Conservation (phyloP, 2,329 filamentous ascomycete species). For the Cladosporium sp. region DNA sequence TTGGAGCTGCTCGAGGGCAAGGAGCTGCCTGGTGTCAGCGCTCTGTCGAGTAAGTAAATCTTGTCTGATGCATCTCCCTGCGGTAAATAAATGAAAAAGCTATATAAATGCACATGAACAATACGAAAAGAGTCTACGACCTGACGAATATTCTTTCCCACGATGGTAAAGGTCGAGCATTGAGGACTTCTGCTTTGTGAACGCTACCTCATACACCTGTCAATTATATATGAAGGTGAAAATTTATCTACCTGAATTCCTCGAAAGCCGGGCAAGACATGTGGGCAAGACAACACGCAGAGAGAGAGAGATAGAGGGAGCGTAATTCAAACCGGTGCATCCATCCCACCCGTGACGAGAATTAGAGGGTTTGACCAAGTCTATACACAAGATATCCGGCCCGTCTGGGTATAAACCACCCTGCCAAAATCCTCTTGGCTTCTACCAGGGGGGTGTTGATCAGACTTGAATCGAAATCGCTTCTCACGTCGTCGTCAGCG, state of each 20-base stretch:
- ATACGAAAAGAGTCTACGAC: background rate
- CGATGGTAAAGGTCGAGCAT: background rate
- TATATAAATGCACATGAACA: slow-evolving; percentile 1
- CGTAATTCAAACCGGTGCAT: too few relatives aligned
- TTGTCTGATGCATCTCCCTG: background rate
- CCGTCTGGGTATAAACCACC: background rate
- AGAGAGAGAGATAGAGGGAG: background rate
- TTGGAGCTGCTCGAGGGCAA: slow-evolving; percentile 98
- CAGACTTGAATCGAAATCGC: background rate
- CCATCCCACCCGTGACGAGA: background rate
- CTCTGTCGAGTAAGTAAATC: slow-evolving; percentile 72
- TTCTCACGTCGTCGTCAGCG: slow-evolving; percentile 33
- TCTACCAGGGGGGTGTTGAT: too few relatives aligned
- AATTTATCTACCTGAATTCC: too few relatives aligned
- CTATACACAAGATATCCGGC: background rate
- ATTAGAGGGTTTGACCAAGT: background rate
- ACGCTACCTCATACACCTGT: background rate
- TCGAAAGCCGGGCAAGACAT: background rate
- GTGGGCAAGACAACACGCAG: background rate
- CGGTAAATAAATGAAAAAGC: background rate
- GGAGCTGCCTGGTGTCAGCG: slow-evolving; percentile 88
- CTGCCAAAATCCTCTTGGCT: too few relatives aligned
- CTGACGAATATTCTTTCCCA: slow-evolving; percentile 1
- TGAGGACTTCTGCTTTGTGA: background rate
- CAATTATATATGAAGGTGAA: too few relatives aligned